Evolutionary conservation across 768 basidiomycete genomes (phyloP).

Genomic region (Sutorius australiensis): DNA sequence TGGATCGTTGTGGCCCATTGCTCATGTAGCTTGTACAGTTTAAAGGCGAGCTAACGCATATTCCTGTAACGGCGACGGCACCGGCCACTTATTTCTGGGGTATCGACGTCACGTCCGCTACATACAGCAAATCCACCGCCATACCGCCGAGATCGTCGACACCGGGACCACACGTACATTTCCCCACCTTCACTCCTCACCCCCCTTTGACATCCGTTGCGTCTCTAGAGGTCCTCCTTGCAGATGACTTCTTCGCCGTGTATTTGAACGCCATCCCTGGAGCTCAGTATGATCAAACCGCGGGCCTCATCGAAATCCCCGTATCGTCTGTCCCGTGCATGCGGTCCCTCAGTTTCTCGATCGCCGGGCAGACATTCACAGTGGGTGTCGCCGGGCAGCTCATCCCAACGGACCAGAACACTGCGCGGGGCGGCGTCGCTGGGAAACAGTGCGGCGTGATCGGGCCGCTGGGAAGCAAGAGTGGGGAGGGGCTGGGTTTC

Average conservation of each 20-base stretch:
- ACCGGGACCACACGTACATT: conserved; percentile 25
- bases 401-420: conserved; percentile 15
- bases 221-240: conserved; percentile 20
- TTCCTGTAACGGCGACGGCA: conserved; percentile 24
- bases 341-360: conserved; percentile 13
- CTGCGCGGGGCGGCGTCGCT: conserved; percentile 7
- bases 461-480: background rate
- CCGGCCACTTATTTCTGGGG: conserved; percentile 29
- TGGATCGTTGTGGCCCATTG: background rate
- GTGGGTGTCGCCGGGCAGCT: conserved; percentile 23
- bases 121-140: conserved; percentile 12
- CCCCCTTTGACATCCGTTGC: background rate
- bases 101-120: conserved; percentile 21
- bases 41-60: conserved; percentile 21
- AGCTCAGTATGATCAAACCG: background rate
- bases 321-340: conserved; percentile 12
- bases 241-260: conserved; percentile 14
- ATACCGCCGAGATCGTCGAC: conserved; percentile 30
- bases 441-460: conserved; percentile 13
- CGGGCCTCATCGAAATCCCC: conserved; percentile 18
- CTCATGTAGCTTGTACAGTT: conserved; percentile 8
- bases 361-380: conserved; percentile 5
- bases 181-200: too few species aligned
- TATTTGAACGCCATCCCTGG: conserved; percentile 19
- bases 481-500: background rate